Conservation (phyloP, 208 protist genomes). For the Crithidia sp. region DNA sequence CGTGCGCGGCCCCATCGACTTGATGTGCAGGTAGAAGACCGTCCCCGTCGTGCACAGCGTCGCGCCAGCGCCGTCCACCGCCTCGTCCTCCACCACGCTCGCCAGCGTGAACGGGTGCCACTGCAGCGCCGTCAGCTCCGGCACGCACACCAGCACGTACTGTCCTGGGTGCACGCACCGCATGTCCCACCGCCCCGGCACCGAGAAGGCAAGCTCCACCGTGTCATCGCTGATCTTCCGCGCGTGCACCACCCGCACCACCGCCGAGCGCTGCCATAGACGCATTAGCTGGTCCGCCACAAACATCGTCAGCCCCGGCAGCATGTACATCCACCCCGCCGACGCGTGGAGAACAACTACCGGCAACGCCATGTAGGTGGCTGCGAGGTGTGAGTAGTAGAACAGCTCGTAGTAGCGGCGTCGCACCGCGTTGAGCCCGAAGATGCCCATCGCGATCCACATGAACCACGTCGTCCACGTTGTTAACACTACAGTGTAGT, state of each 20-base stretch:
- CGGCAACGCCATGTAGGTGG: constrained; percentile 55
- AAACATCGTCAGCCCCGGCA: constrained; percentile 60
- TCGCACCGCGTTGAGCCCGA: constrained; percentile 47
- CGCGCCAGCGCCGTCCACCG: neutral
- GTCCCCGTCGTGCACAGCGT: constrained; percentile 10
- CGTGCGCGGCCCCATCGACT: constrained; percentile 53
- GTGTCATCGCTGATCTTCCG: constrained; percentile 29
- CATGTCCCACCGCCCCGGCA: constrained; percentile 14
- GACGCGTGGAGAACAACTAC: constrained; percentile 57
- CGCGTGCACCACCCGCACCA: constrained; percentile 27
- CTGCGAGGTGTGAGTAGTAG: constrained; percentile 67
- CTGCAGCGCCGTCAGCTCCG: constrained; percentile 59
- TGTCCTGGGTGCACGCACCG: constrained; percentile 31
- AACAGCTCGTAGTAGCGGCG: constrained; percentile 71
- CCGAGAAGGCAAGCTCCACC: constrained; percentile 30
- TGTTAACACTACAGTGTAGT: constrained; percentile 51
- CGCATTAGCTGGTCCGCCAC: constrained; percentile 54
- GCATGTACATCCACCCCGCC: constrained; percentile 63
- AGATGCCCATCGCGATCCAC: constrained; percentile 54
- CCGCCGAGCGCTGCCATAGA: constrained; percentile 39
- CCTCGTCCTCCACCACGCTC: constrained; percentile 26
- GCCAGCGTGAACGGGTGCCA: constrained; percentile 75
- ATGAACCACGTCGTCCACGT: constrained; percentile 44
- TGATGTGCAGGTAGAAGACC: constrained; percentile 48
- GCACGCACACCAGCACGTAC: constrained; percentile 65